These are phyloP conservation scores for cucumber (Cucumis sativus) DNA, from an alignment of 306 rosid genomes.

Conservation along the genomic window Cucumber_9930_V3 NC_026657.2:25239001-25239500, in stretches of 20 bases:
- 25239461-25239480: constrained; percentile 27
- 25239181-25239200: constrained; percentile 20
- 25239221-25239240: no score
- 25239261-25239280: no score
- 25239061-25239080: neutral
- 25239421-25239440: constrained; percentile 14
- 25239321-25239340: no score
- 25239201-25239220: constrained; percentile 43
- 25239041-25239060: neutral
- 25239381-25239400: constrained; percentile 14
- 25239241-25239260: no score
- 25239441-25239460: constrained; percentile 16
- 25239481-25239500: constrained; percentile 55
- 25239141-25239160: neutral
- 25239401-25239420: neutral
- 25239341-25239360: neutral
- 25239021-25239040: neutral
- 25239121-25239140: neutral
- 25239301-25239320: no score
- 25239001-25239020: neutral
- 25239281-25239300: no score
- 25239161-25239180: constrained; percentile 8
- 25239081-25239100: neutral
- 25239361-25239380: constrained; percentile 5
- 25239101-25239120: neutral